These are phyloP conservation scores for rapeseed (Brassica napus) DNA, from an alignment of 345 rosid species.

Conservation along the genomic window Da-Ae NC_063438.1:28911501-28912000, in stretches of 20 bases:
- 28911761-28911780: background rate
- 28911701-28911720: background rate
- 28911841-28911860: background rate
- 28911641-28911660: slow-evolving; percentile 3
- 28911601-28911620: slow-evolving; percentile 14
- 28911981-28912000: slow-evolving; percentile 36
- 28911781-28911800: background rate
- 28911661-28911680: background rate
- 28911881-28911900: background rate
- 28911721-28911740: background rate
- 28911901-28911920: background rate
- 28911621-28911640: slow-evolving; percentile 20
- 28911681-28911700: background rate
- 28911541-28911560: background rate
- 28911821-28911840: background rate
- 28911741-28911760: background rate
- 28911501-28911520: background rate
- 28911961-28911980: slow-evolving; percentile 10
- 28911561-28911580: slow-evolving; percentile 14
- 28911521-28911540: slow-evolving; percentile 15
- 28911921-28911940: background rate
- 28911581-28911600: background rate
- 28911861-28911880: background rate
- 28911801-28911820: background rate
- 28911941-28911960: slow-evolving; percentile 31